Conservation (phyloP, 2,329 filamentous ascomycete genomes). For the Fusarium sp. region DNA sequence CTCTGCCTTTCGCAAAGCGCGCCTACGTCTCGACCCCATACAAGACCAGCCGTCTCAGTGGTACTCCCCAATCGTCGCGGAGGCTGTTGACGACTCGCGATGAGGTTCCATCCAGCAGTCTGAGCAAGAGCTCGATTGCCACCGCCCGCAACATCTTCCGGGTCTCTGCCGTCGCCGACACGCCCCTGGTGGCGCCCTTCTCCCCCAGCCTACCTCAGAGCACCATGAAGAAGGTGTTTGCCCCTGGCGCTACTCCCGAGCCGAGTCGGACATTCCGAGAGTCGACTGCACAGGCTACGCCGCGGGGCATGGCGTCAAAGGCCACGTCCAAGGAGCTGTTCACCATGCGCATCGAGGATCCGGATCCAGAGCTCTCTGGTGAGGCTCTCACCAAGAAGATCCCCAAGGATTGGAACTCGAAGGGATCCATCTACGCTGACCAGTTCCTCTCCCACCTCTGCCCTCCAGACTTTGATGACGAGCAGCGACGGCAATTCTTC, state of each 20-base stretch:
- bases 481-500: slow-evolving; percentile 71
- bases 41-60: slow-evolving; percentile 50
- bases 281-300: slow-evolving; percentile 59
- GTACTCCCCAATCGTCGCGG: slow-evolving; percentile 54
- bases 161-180: slow-evolving; percentile 52
- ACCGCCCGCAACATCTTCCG: slow-evolving; percentile 57
- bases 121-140: slow-evolving; percentile 51
- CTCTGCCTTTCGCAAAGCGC: slow-evolving; percentile 59
- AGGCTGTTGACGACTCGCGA: slow-evolving; percentile 52
- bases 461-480: slow-evolving; percentile 67
- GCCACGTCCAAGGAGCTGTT: slow-evolving; percentile 65
- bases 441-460: slow-evolving; percentile 69
- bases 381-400: slow-evolving; percentile 66
- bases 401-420: slow-evolving; percentile 63
- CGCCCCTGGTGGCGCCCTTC: slow-evolving; percentile 52
- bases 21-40: slow-evolving; percentile 54
- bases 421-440: slow-evolving; percentile 69
- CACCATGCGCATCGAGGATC: slow-evolving; percentile 68
- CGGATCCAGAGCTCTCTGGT: slow-evolving; percentile 67
- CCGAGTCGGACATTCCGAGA: slow-evolving; percentile 57
- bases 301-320: slow-evolving; percentile 63
- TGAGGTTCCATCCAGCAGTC: slow-evolving; percentile 50
- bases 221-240: slow-evolving; percentile 62
- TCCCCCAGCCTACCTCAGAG: slow-evolving; percentile 59
- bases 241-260: slow-evolving; percentile 58